phyloP scores from a whole-genome alignment of 2,329 filamentous ascomycete genomes.

The Geosmithia putterillii region DNA sequence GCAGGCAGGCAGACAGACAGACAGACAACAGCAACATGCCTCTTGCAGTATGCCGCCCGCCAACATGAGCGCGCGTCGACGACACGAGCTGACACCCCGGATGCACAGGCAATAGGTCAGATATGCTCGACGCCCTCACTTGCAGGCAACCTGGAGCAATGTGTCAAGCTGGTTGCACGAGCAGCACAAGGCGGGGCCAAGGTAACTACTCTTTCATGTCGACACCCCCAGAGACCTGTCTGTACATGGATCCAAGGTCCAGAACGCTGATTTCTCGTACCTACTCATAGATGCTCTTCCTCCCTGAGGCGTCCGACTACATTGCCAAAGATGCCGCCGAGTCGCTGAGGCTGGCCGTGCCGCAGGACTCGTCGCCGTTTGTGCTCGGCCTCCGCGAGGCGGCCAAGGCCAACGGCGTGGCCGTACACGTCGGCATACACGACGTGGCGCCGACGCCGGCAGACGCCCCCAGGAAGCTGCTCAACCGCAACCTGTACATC shows the following conservation, averaged over 20 bases:
- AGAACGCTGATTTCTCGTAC: constrained; percentile 4
- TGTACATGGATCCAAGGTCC: too few relatives aligned
- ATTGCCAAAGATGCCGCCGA: constrained; percentile 59
- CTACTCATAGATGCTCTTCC: constrained; percentile 58
- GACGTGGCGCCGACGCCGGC: not conserved
- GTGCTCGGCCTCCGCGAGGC: constrained; percentile 61
- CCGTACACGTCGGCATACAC: constrained; percentile 82
- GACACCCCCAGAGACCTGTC: too few relatives aligned
- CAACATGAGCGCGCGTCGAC: not conserved
- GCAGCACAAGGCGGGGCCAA: constrained; percentile 68
- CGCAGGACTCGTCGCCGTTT: constrained; percentile 57
- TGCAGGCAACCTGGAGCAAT: constrained; percentile 68
- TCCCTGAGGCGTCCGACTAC: constrained; percentile 88
- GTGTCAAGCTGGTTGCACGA: constrained; percentile 56
- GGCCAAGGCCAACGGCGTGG: constrained; percentile 50
- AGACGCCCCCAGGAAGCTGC: constrained; percentile 14
- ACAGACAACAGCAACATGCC: not conserved
- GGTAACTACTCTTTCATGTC: constrained; percentile 36
- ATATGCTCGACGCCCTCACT: constrained; percentile 76
- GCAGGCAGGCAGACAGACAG: not conserved
- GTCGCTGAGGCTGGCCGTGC: constrained; percentile 56
- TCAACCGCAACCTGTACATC: constrained; percentile 43
- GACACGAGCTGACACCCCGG: not conserved
- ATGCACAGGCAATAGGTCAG: constrained; percentile 66
- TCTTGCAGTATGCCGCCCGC: not conserved